Evolutionary conservation across 768 basidiomycete genomes (phyloP), one percentile per base, ranked within the genome.

Genomic region (Leccinum imitatum): DNA sequence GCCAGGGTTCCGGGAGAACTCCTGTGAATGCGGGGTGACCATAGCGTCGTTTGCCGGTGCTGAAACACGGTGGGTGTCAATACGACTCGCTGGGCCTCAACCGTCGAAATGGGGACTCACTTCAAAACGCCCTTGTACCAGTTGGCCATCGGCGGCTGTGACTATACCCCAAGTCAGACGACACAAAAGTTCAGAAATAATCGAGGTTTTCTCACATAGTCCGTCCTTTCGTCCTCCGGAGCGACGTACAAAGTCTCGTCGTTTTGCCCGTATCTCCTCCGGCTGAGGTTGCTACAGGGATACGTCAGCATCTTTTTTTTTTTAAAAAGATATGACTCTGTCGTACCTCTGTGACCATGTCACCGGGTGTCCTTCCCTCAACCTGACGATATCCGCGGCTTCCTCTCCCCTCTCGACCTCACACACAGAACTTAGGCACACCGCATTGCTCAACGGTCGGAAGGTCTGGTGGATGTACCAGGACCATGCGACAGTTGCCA

Each of bases 1-100:
- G 82, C 96, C 96, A 98, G 0, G 96, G 95, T 59, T 89, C 86
- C 3, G 96, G 96, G 0, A 98, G 83, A 4, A 91, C 84, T 2
- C 96, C 96, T n/a, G 89, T 93, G 21, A 98, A 81, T 1, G 94
- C 96, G 4, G 96, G 96, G 71, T 98, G 96, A 0, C 92, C 95
- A 66, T 98, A 98, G 46, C 95, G 87, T 53, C 91, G 80, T 72
- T 95, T 93, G 10, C 94, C 94, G n/a, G 95, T 97, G 71, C 92
- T 94, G 62, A 35, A 41, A 5, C 11, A 46, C 47, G 30, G 14
- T 46, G 25, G 54, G 15, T 51, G 62, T 66, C 59, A 67, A 50
- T 21, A 11, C 15, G 6, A 25, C 8, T 14, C 35, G 19, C 37
- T 27, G 1, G 30, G 44, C 17, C 13, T 23, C 11, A 14, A 13